phyloP scores from a whole-genome alignment of 148 eudicot species.

The Selenicereus undatus region DNA sequence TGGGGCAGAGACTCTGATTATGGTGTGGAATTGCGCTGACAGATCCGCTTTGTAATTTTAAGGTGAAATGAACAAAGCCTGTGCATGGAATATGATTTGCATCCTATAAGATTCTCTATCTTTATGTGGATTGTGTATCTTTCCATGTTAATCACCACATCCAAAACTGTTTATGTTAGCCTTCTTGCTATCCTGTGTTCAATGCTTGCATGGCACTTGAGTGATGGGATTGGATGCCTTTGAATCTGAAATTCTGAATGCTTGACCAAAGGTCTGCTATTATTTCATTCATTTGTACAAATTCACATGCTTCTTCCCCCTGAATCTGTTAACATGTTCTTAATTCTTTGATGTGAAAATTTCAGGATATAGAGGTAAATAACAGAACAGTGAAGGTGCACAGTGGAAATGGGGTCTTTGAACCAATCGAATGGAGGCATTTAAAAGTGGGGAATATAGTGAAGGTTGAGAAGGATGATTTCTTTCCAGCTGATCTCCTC shows the following conservation, averaged over 20 bases:
- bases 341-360: constrained; percentile 12
- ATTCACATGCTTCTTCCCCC: neutral
- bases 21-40: neutral
- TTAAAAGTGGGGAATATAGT: constrained; percentile 84
- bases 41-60: neutral
- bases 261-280: neutral
- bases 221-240: neutral
- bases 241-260: neutral
- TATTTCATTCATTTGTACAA: neutral
- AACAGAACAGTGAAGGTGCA: constrained; percentile 76
- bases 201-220: neutral
- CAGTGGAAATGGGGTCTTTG: constrained; percentile 56
- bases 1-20: neutral
- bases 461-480: constrained; percentile 81
- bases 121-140: neutral
- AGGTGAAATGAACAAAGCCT: neutral
- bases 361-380: constrained; percentile 83
- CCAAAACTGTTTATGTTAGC: neutral
- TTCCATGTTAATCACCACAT: neutral
- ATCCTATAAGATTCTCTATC: neutral
- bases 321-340: neutral
- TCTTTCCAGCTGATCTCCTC: constrained; percentile 90
- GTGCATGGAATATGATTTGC: neutral
- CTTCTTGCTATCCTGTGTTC: neutral
- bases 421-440: constrained; percentile 57